These are phyloP conservation scores for Candida suzukii DNA, from an alignment of 805 yeast species.

Conservation along the genomic window DNA sequence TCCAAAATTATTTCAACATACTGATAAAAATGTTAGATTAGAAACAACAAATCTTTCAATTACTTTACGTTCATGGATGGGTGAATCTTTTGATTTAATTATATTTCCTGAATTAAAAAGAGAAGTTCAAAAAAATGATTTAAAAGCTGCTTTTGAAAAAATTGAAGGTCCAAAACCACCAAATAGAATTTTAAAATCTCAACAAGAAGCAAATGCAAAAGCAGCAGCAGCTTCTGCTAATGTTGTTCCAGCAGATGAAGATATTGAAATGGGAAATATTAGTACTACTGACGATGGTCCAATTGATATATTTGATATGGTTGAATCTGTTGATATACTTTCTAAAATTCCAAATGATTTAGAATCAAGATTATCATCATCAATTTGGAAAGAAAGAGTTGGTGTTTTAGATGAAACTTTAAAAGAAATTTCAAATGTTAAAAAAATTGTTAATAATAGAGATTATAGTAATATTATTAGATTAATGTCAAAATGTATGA, in stretches of 20 bases:
- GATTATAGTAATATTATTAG: constrained; percentile 65
- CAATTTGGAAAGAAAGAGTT: constrained; percentile 89
- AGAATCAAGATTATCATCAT: constrained; percentile 42
- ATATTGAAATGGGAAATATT: constrained; percentile 29
- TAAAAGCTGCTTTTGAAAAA: constrained; percentile 58
- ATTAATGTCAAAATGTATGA: constrained; percentile 61
- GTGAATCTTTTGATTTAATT: constrained; percentile 48
- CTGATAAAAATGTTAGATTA: constrained; percentile 79
- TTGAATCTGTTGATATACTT: constrained; percentile 63
- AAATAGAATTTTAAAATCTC: constrained; percentile 46
- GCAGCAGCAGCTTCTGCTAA: constrained; percentile 8
- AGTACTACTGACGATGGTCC: constrained; percentile 17
- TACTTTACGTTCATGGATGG: constrained; percentile 69
- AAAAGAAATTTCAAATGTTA: constrained; percentile 39
- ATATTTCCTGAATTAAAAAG: constrained; percentile 76
- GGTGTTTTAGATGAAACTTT: constrained; percentile 67
- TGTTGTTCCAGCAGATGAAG: constrained; percentile 20
- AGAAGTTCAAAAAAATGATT: constrained; percentile 75
- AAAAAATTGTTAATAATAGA: constrained; percentile 42
- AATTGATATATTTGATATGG: constrained; percentile 66
- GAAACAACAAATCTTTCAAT: constrained; percentile 67
- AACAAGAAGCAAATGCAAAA: constrained; percentile 35
- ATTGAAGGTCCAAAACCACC: constrained; percentile 41
- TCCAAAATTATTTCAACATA: constrained; percentile 71
- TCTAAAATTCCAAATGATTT: constrained; percentile 62